Conservation (phyloP, 225 moss, liverwort and hornwort genomes). For the Polytrichum formosum region DNA sequence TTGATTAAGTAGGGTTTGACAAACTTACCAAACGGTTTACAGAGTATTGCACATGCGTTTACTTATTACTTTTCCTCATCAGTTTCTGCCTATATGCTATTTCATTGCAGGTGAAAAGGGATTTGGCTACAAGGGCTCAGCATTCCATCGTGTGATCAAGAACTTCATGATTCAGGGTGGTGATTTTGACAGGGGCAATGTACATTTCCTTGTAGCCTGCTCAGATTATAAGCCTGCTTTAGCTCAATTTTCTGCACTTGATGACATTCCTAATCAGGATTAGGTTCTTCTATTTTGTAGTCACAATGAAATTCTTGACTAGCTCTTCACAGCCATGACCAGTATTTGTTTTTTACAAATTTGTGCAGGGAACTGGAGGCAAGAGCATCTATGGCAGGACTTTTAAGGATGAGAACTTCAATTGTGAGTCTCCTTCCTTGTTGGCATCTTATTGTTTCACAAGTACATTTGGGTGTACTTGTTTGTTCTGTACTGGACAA, state of each 20-base stretch:
- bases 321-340: neutral
- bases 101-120: slow-evolving; percentile 66
- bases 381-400: slow-evolving; percentile 72
- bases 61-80: too few species aligned
- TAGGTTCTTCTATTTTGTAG: too few species aligned
- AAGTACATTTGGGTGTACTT: neutral
- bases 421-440: slow-evolving; percentile 35
- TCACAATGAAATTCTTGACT: neutral
- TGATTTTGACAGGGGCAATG: slow-evolving; percentile 76
- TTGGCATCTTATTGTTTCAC: neutral
- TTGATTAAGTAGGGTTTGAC: too few species aligned
- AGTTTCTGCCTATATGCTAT: neutral
- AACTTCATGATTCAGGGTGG: slow-evolving; percentile 95
- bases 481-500: neutral
- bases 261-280: too few species aligned
- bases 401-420: slow-evolving; percentile 79
- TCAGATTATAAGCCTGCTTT: neutral
- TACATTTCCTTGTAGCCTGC: slow-evolving; percentile 13
- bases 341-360: neutral
- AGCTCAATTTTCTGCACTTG: too few species aligned
- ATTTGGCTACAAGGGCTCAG: slow-evolving; percentile 66
- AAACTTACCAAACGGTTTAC: too few species aligned
- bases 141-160: slow-evolving; percentile 82
- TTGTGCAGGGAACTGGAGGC: slow-evolving; percentile 77
- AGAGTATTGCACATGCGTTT: too few species aligned